Evolutionary conservation across 208 protist species (phyloP), one percentile per base, ranked within the genome.

Genomic region (Trypanosoma congolense): DNA sequence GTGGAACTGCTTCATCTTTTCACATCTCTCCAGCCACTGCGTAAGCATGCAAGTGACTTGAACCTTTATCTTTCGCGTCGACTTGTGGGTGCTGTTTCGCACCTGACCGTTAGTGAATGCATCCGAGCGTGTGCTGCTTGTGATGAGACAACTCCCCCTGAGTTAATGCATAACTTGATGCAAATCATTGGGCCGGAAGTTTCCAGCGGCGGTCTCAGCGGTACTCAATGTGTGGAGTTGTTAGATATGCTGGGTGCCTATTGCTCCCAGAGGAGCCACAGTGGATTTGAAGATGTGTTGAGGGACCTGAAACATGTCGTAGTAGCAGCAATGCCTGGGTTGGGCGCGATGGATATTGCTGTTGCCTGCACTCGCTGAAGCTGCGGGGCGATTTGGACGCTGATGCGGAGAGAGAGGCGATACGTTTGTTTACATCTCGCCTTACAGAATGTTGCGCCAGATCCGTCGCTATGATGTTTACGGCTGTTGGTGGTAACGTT

Each of bases 41-140:
- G 82, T 1, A 81, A 82, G 21, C 64, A 90, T 41, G 47, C 61
- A 26, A 80, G 65, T 46, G 42, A 55, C 12, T 66, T 91, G 33
- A 87, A 82, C 58, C 28, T 40, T 6, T 41, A 65, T 19, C 48
- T 88, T 3, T 73, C 78, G 16, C 58, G 66, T 22, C 65, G 57
- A 25, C 74, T 92, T 21, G 67, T 77, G 9, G 66, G 29, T 0
- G 69, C 57, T 2, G 76, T 92, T 49, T 47, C 69, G 21, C 71
- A 89, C 24, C 67, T 95, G 14, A 86, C 85, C 2, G 30, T 80
- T n/a, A 74, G 91, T 41, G 88, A 95, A 67, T 85, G 80, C 51
- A 47, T 91, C 30, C 44, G 47, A 28, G 71, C 92, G 33, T 68
- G 59, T 42, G 54, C 41, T 26, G 77, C 77, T 14, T 87, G 84